Percentiles rank a stretch among this genome's conserved stretches.
These are phyloP conservation scores for Ettlia oleoabundans DNA, from an alignment of 139 green algal genomes.

Conservation along the genomic window DNA sequence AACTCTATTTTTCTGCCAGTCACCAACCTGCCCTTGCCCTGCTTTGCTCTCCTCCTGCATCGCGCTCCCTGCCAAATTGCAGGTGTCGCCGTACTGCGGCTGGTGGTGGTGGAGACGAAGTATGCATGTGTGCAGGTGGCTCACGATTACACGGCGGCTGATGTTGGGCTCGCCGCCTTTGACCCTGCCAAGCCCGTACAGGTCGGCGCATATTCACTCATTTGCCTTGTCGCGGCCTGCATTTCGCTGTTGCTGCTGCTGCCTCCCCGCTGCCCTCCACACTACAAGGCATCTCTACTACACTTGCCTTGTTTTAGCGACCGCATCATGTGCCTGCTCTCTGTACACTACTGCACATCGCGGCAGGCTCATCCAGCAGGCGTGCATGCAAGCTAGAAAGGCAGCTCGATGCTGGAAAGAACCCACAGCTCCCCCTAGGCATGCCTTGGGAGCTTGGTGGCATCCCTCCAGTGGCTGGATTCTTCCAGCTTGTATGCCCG, in stretches of 20 bases:
- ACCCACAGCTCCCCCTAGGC: no score
- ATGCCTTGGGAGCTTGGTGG: no score
- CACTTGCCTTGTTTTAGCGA: no score
- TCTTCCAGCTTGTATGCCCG: no score
- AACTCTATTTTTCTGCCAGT: not conserved
- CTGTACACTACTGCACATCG: not conserved
- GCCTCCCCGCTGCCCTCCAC: not conserved
- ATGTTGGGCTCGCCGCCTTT: not conserved
- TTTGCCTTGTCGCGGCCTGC: not conserved
- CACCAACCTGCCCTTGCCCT: no score
- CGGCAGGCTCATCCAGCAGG: no score
- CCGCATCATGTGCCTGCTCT: not conserved
- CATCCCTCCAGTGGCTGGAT: no score
- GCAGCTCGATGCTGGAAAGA: no score
- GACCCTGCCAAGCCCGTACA: constrained; percentile 21
- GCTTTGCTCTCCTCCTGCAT: not conserved
- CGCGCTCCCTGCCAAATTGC: not conserved
- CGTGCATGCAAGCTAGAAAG: no score
- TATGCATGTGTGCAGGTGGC: constrained; percentile 23
- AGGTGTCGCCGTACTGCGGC: constrained; percentile 21
- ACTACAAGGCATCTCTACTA: not conserved
- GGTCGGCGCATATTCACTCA: not conserved
- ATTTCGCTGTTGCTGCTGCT: not conserved
- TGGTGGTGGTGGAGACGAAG: constrained; percentile 19
- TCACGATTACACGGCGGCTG: not conserved